A percentile compares a stretch with the other conserved stretches of the same genome.
These are phyloP conservation scores for Malus sieversii DNA, from an alignment of 306 rosid genomes.

Conservation along the genomic window DNA sequence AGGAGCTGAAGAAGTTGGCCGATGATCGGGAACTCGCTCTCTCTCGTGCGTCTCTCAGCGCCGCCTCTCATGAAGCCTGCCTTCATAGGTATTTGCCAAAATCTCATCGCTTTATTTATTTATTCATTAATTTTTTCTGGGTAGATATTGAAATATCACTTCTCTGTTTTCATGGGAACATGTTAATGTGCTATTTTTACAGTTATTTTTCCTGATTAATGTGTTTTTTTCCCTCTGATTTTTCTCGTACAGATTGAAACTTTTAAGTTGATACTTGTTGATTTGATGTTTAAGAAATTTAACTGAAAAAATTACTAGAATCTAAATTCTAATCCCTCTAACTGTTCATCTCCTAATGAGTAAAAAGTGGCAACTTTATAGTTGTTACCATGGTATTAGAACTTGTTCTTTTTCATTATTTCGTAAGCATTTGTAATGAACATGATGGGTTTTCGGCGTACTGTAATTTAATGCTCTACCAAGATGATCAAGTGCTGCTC, in stretches of 20 bases:
- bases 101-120: neutral
- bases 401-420: neutral
- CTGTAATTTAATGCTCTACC: neutral
- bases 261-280: neutral
- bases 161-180: neutral
- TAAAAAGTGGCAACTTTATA: neutral
- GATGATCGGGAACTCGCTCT: slow-evolving; percentile 58
- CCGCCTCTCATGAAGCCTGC: slow-evolving; percentile 49
- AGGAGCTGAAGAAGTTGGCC: slow-evolving; percentile 60
- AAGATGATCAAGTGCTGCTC: neutral
- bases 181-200: neutral
- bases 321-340: neutral
- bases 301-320: neutral
- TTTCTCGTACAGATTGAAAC: neutral
- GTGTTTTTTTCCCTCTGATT: neutral
- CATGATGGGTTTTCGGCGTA: neutral
- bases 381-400: too few relatives aligned
- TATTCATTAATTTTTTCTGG: neutral
- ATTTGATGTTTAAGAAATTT: neutral
- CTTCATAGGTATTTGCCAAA: slow-evolving; percentile 57
- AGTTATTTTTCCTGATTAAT: neutral
- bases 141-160: neutral
- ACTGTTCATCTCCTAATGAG: neutral
- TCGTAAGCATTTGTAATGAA: neutral
- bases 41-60: slow-evolving; percentile 41